Base-by-base conservation (phyloP, 805 yeast genomes). In the Clavispora asparagi region DNA sequence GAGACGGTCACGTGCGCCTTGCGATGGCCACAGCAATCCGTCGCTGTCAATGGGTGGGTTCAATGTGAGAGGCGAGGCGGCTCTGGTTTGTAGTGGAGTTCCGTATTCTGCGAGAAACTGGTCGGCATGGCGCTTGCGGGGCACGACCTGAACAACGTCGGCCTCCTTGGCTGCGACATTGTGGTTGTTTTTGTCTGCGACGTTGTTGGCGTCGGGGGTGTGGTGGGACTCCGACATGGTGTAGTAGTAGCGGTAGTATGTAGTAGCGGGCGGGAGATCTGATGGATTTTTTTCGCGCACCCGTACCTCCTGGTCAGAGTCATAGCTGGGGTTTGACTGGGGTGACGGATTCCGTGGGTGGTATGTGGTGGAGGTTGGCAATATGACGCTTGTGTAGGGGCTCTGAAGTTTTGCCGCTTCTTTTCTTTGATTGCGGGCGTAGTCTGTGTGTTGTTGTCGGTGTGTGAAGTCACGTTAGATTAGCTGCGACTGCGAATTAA, bases 1-100 rank as follows among this genome's bases (percentile, higher is more conserved):
- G 13, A 88, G 76, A 45, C 98, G 74, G 27, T 63, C 65, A 46
- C 95, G 72, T 7, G 99, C 92, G 8, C 98, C 98, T 4, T 74
- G 57, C 14, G 91, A 82, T 14, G 97, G 98, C 96, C 97, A 92
- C 39, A 96, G 88, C 40, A 92, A 76, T 0, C 97, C 97, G 65
- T 88, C 96, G 39, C 77, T 81, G 59, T 89, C 96, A 30, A 90
- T 84, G 16, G 96, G 94, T 0, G 96, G 91, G 52, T 81, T 83
- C 44, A 85, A 64, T 2, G 95, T 86, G 62, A 83, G 85, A 17
- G 96, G 95, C 5, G 90, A 81, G 0, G 91, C 90, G 1, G 89
- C 87, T 58, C 90, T 74, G 3, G 89, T 83, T 54, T 78, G 83
- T 47, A 85, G 69, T 13, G 91, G 91, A 0, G 90, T 79, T 42